Conservation (phyloP, 2,329 filamentous ascomycete species). For the Lachnellula occidentalis region DNA sequence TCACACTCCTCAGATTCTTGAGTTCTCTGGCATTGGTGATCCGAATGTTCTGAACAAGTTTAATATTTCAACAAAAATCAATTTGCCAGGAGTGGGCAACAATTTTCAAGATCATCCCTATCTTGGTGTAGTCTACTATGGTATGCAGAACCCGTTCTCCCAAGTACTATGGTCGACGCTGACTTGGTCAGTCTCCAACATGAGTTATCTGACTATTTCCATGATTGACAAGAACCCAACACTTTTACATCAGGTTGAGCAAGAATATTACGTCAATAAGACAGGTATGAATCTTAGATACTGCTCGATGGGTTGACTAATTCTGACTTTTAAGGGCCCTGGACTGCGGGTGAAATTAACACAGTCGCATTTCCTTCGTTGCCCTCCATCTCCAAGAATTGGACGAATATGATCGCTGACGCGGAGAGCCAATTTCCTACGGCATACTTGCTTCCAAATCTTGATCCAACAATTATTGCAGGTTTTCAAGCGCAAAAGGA, state of each 20-base stretch:
- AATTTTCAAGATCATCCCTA: slow-evolving; percentile 52
- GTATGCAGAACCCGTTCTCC: slow-evolving; percentile 3
- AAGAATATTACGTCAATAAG: slow-evolving; percentile 25
- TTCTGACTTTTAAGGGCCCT: slow-evolving; percentile 15
- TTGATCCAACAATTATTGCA: slow-evolving; percentile 19
- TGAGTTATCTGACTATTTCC: slow-evolving; percentile 17
- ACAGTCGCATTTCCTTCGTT: slow-evolving; percentile 26
- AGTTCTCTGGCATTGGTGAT: slow-evolving; percentile 41
- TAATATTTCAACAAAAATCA: slow-evolving; percentile 44
- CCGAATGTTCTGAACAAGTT: slow-evolving; percentile 34
- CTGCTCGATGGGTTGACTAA: neutral
- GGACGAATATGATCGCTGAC: slow-evolving; percentile 16
- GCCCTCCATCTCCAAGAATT: slow-evolving; percentile 16
- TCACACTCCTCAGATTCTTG: slow-evolving; percentile 43
- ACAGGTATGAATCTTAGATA: slow-evolving; percentile 14
- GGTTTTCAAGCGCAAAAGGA: slow-evolving; percentile 21
- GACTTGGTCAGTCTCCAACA: slow-evolving; percentile 17
- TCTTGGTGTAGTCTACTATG: slow-evolving; percentile 23
- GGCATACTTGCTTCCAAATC: slow-evolving; percentile 15
- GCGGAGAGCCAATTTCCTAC: slow-evolving; percentile 14
- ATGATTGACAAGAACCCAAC: slow-evolving; percentile 16
- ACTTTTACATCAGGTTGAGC: slow-evolving; percentile 14
- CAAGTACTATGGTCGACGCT: neutral
- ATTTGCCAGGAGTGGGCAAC: slow-evolving; percentile 57
- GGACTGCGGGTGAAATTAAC: slow-evolving; percentile 25